Conservation (phyloP, 495 filamentous ascomycete species). For the Thermothielavioides terrestris region DNA sequence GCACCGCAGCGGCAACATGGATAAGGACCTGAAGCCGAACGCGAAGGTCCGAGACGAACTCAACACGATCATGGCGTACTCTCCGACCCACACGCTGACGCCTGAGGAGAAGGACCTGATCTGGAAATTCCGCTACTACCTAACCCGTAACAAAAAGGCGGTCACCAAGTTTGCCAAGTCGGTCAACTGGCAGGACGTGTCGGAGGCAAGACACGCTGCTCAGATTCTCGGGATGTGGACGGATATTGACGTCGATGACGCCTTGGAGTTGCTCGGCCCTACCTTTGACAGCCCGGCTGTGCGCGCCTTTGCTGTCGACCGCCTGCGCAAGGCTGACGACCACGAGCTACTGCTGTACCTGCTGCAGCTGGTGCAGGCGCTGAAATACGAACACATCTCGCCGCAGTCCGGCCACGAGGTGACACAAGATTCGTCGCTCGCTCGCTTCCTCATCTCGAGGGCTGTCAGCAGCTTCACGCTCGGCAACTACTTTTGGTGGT, state of each 20-base stretch:
- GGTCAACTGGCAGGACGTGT: constrained; percentile 83
- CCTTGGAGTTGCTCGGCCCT: constrained; percentile 86
- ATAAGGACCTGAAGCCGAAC: constrained; percentile 90
- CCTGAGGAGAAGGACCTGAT: constrained; percentile 90
- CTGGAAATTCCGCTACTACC: constrained; percentile 92
- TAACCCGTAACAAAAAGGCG: constrained; percentile 86
- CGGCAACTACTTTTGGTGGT: constrained; percentile 96
- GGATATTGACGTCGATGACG: constrained; percentile 95
- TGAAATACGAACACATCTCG: constrained; percentile 84
- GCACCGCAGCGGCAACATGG: constrained; percentile 84
- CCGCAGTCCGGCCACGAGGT: constrained; percentile 50
- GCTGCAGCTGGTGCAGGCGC: constrained; percentile 87
- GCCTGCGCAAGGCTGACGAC: constrained; percentile 85
- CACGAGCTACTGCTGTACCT: constrained; percentile 89
- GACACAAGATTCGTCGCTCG: constrained; percentile 76
- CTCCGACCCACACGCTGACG: constrained; percentile 78
- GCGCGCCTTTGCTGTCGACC: constrained; percentile 85
- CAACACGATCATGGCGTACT: constrained; percentile 83
- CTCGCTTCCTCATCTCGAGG: constrained; percentile 77
- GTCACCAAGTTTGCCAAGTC: constrained; percentile 97
- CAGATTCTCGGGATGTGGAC: constrained; percentile 91
- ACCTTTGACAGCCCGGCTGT: constrained; percentile 83
- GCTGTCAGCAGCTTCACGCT: constrained; percentile 80
- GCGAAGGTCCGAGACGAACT: constrained; percentile 93
- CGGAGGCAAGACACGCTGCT: constrained; percentile 79